Evolutionary conservation across 2,329 filamentous ascomycete species (phyloP).

Genomic region (Arthrobotrys pseudoclavata): DNA sequence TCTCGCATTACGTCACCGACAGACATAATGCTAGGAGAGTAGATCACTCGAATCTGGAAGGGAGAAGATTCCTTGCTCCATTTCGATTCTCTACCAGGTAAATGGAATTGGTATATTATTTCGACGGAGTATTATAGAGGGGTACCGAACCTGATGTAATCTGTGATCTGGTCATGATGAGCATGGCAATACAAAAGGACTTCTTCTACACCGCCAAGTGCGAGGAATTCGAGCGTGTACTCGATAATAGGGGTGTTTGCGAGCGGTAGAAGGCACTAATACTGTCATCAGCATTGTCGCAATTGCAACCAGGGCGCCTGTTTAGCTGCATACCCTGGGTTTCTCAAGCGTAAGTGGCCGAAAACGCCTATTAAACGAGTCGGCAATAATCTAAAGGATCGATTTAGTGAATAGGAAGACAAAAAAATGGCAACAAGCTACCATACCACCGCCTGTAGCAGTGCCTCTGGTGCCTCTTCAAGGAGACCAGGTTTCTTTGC

Average conservation of each 20-base stretch:
- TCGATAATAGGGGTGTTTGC: constrained; percentile 96
- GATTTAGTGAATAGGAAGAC: not conserved
- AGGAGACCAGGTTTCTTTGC: constrained; percentile 23
- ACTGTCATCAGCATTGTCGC: constrained; percentile 6
- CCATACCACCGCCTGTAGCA: constrained; percentile 44
- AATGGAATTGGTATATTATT: not conserved
- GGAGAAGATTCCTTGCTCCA: constrained; percentile 80
- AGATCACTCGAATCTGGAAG: constrained; percentile 83
- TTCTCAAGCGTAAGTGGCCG: constrained; percentile 88
- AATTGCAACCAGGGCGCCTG: constrained; percentile 19
- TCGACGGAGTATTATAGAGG: not conserved
- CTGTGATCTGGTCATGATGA: constrained; percentile 87
- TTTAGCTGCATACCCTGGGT: constrained; percentile 78
- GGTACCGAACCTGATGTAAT: constrained; percentile 77
- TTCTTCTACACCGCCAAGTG: constrained; percentile 93
- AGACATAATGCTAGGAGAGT: constrained; percentile 83
- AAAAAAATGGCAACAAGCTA: not conserved
- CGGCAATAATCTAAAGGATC: constrained; percentile 79
- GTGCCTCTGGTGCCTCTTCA: constrained; percentile 43
- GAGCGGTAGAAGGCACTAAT: constrained; percentile 88
- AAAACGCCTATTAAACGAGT: constrained; percentile 94
- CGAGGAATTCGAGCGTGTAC: constrained; percentile 96
- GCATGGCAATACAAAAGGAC: constrained; percentile 92
- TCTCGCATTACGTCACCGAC: constrained; percentile 96
- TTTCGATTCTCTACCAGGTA: constrained; percentile 75